Percentiles rank a stretch among this genome's conserved stretches.
Conservation (phyloP, 2,329 filamentous ascomycete species). For the Talaromyces verruculosus region DNA sequence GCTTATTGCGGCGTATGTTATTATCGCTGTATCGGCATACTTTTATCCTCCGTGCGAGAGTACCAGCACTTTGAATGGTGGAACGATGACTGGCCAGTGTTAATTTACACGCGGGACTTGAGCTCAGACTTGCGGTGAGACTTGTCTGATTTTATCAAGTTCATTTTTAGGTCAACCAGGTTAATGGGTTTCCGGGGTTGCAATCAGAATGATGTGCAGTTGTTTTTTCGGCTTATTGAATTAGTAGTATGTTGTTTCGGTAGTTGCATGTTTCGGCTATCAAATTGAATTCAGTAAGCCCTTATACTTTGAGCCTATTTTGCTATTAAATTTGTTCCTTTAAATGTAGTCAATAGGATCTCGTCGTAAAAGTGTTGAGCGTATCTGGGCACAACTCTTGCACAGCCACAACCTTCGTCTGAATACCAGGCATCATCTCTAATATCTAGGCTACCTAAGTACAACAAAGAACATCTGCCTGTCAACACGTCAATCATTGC, state of each 20-base stretch:
- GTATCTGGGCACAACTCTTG: background rate
- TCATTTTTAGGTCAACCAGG: background rate
- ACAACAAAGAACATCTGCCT: background rate
- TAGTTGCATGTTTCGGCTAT: background rate
- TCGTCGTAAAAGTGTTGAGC: background rate
- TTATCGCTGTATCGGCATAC: conserved; percentile 66
- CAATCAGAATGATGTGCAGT: background rate
- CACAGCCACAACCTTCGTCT: conserved; percentile 13
- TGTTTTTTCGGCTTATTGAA: background rate
- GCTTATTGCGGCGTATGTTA: conserved; percentile 65
- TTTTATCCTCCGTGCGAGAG: conserved; percentile 60
- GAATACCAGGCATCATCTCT: background rate
- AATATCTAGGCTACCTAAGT: background rate
- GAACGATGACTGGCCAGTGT: conserved; percentile 22
- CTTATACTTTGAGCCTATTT: background rate
- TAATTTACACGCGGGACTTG: background rate
- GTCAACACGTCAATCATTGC: background rate
- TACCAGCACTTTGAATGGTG: conserved; percentile 39
- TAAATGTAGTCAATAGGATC: background rate
- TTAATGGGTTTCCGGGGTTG: background rate
- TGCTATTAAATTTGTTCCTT: too few relatives aligned
- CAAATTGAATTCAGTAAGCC: background rate
- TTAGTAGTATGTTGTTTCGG: background rate
- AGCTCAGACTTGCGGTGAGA: conserved; percentile 2
- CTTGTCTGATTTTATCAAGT: background rate